Evolutionary conservation across 768 basidiomycete species (phyloP).

Genomic region (button mushroom (Agaricus bisporus)): DNA sequence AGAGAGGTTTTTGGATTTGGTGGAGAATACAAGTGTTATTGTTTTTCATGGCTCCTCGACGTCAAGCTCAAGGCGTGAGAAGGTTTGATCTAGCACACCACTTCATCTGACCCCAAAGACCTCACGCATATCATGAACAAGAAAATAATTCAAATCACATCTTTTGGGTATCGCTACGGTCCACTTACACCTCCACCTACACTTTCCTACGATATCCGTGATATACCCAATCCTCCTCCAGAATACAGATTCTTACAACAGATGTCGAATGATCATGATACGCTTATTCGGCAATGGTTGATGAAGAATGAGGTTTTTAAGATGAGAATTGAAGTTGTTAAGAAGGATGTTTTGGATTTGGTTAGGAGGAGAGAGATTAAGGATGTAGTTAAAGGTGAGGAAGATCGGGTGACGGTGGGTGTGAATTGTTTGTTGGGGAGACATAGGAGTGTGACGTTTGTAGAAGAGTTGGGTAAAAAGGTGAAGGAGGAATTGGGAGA

Average conservation of each 20-base stretch:
- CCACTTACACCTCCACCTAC: neutral
- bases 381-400: neutral
- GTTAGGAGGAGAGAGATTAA: neutral
- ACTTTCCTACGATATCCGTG: constrained; percentile 1
- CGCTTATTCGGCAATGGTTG: constrained; percentile 3
- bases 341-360: neutral
- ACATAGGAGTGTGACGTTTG: constrained; percentile 5
- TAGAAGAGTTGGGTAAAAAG: neutral
- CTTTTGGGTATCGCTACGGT: neutral
- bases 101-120: too few relatives aligned
- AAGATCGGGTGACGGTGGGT: neutral
- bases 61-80: too few relatives aligned
- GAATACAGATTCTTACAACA: neutral
- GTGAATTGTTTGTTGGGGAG: neutral
- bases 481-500: neutral
- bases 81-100: too few relatives aligned
- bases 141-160: neutral
- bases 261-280: neutral
- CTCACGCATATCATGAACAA: too few relatives aligned
- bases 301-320: neutral
- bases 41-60: too few relatives aligned
- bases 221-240: constrained; percentile 6
- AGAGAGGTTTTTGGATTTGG: too few relatives aligned
- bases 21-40: too few relatives aligned
- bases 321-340: neutral